Conservation (phyloP, 164 flowering plant genomes). For the Tetracentron sinense region DNA sequence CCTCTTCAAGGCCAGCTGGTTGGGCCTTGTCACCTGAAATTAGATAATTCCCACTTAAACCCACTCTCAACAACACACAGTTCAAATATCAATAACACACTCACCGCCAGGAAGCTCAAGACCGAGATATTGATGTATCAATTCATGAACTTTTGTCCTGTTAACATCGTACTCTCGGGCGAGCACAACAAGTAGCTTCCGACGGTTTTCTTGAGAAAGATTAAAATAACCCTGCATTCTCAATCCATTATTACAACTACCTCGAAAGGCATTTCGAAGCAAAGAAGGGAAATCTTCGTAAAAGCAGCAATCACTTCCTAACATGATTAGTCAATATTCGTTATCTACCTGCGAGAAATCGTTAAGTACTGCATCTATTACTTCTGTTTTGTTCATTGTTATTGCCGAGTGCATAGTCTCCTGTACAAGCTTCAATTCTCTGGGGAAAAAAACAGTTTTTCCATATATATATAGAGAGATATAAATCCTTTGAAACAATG, state of each 20-base stretch:
- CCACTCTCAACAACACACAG: neutral
- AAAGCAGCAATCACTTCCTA: neutral
- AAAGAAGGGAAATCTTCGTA: too few relatives aligned
- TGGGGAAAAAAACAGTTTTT: constrained; percentile 18
- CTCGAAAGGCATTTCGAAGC: too few relatives aligned
- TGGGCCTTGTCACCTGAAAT: constrained; percentile 44
- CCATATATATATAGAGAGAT: neutral
- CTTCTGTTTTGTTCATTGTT: constrained; percentile 69
- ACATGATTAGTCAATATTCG: neutral
- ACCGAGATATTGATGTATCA: constrained; percentile 80
- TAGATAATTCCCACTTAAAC: constrained; percentile 3
- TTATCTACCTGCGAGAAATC: constrained; percentile 64
- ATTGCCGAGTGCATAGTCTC: constrained; percentile 66
- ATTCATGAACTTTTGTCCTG: constrained; percentile 58
- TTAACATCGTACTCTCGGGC: constrained; percentile 79
- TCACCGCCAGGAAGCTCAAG: constrained; percentile 57
- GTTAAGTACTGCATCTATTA: constrained; percentile 52
- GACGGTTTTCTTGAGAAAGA: constrained; percentile 53
- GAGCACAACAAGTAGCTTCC: constrained; percentile 45
- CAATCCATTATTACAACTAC: constrained; percentile 9
- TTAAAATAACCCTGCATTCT: constrained; percentile 60
- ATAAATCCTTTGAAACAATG: neutral
- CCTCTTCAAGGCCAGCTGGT: constrained; percentile 38
- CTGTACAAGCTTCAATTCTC: constrained; percentile 50
- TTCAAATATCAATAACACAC: constrained; percentile 14